phyloP scores from a whole-genome alignment of 352 stramenopile genomes.

The Phytophthora cryptogea region DNA sequence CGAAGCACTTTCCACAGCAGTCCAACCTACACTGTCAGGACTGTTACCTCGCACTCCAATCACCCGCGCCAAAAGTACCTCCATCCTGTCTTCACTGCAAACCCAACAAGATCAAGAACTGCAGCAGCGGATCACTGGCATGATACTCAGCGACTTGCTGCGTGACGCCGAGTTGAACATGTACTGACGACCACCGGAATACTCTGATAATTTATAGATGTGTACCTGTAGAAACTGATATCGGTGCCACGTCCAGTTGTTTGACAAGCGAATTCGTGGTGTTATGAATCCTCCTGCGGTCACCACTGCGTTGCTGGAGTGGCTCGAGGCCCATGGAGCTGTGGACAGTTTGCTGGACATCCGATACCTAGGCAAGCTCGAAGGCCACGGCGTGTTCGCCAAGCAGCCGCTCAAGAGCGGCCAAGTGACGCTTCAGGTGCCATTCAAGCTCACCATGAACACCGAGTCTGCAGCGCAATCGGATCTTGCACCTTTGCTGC shows the following conservation, averaged over 20 bases:
- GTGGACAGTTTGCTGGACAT: constrained; percentile 43
- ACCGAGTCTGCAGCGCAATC: constrained; percentile 47
- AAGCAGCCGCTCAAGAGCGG: constrained; percentile 35
- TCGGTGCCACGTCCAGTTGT: constrained; percentile 10
- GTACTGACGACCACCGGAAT: constrained; percentile 18
- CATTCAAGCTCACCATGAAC: constrained; percentile 60
- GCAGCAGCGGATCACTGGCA: constrained; percentile 36
- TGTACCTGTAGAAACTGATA: constrained; percentile 12
- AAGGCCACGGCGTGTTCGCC: constrained; percentile 60
- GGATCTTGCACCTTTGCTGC: constrained; percentile 43
- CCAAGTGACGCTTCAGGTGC: constrained; percentile 53
- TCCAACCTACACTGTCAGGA: neutral
- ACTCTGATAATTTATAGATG: constrained; percentile 15
- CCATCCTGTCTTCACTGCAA: constrained; percentile 33
- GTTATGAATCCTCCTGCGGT: constrained; percentile 35
- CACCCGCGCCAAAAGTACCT: constrained; percentile 30
- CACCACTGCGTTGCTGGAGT: constrained; percentile 39
- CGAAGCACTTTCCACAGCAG: constrained; percentile 4
- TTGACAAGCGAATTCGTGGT: neutral
- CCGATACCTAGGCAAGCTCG: constrained; percentile 39
- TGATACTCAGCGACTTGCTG: constrained; percentile 45
- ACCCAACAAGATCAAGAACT: constrained; percentile 36
- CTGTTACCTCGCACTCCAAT: constrained; percentile 30
- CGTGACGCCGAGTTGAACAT: constrained; percentile 2
- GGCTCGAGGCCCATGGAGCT: constrained; percentile 39